These are phyloP conservation scores for Fusarium cicatricum DNA, from an alignment of 2,329 filamentous ascomycete genomes.

Conservation along the genomic window DNA sequence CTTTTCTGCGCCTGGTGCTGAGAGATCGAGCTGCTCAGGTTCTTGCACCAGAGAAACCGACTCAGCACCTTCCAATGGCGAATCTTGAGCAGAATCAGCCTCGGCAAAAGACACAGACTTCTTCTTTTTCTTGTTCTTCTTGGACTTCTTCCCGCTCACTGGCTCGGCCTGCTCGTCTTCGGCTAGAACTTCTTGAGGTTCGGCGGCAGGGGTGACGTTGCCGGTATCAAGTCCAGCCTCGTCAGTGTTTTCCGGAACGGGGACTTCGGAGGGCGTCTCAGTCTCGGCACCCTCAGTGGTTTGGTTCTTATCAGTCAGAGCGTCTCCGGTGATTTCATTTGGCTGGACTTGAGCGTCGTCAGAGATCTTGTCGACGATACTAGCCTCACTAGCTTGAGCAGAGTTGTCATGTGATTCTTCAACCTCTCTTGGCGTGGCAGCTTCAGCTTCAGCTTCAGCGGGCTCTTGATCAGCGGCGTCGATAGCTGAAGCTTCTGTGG, in stretches of 20 bases:
- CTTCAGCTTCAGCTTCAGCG: constrained; percentile 12
- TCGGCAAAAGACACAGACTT: constrained; percentile 35
- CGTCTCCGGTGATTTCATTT: not conserved
- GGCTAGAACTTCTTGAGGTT: constrained; percentile 11
- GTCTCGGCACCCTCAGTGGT: constrained; percentile 3
- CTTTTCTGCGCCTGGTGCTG: constrained; percentile 4
- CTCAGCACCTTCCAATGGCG: constrained; percentile 15
- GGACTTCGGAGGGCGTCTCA: not conserved
- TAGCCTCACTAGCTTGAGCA: not conserved
- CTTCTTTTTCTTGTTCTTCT: constrained; percentile 45
- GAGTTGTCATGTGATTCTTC: not conserved
- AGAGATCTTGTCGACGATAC: not conserved
- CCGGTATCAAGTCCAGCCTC: not conserved
- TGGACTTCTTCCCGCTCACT: constrained; percentile 37
- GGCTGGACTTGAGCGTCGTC: not conserved
- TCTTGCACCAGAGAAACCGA: constrained; percentile 13
- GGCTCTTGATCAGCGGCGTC: constrained; percentile 6
- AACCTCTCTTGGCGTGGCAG: not conserved
- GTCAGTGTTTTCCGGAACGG: not conserved
- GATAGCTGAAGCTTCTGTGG: constrained; percentile 8
- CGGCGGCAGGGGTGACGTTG: not conserved
- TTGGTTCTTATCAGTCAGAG: not conserved
- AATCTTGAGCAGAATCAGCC: constrained; percentile 11
- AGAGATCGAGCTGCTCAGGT: constrained; percentile 11
- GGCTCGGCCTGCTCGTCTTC: constrained; percentile 28